These are phyloP conservation scores for Acacia acuminata DNA, from an alignment of 306 rosid genomes.

Conservation along the genomic window DNA sequence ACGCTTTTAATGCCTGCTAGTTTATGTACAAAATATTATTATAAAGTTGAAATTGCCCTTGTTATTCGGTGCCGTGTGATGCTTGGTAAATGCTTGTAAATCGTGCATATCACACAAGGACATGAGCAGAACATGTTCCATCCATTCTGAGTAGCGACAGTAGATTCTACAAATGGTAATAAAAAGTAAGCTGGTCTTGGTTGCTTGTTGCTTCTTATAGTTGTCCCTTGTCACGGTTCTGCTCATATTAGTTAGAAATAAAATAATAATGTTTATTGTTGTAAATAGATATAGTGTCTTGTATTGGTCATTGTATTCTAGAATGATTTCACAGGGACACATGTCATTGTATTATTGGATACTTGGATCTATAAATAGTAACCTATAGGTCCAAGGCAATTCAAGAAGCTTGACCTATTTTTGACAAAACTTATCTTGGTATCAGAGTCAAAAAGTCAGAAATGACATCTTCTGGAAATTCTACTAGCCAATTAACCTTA, in stretches of 20 bases:
- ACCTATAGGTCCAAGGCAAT: too few relatives aligned
- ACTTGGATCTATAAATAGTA: too few relatives aligned
- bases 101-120: slow-evolving; percentile 7
- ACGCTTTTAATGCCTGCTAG: slow-evolving; percentile 18
- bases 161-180: neutral
- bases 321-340: too few relatives aligned
- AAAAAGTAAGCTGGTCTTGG: neutral
- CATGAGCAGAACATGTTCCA: slow-evolving; percentile 9
- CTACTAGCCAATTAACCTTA: too few relatives aligned
- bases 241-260: neutral
- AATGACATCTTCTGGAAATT: too few relatives aligned
- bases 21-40: slow-evolving; percentile 36
- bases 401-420: too few relatives aligned
- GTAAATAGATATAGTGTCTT: too few relatives aligned
- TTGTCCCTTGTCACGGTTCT: neutral
- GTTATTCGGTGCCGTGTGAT: slow-evolving; percentile 3
- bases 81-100: slow-evolving; percentile 11
- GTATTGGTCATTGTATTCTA: too few relatives aligned
- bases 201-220: neutral
- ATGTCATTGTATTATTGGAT: too few relatives aligned
- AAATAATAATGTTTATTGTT: too few relatives aligned
- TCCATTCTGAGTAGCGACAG: neutral
- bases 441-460: too few relatives aligned
- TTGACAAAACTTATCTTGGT: too few relatives aligned
- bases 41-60: neutral